These are phyloP conservation scores for Dryadomyces sulphureus DNA, from an alignment of 2,329 filamentous ascomycete species.

Conservation along the genomic window DNA sequence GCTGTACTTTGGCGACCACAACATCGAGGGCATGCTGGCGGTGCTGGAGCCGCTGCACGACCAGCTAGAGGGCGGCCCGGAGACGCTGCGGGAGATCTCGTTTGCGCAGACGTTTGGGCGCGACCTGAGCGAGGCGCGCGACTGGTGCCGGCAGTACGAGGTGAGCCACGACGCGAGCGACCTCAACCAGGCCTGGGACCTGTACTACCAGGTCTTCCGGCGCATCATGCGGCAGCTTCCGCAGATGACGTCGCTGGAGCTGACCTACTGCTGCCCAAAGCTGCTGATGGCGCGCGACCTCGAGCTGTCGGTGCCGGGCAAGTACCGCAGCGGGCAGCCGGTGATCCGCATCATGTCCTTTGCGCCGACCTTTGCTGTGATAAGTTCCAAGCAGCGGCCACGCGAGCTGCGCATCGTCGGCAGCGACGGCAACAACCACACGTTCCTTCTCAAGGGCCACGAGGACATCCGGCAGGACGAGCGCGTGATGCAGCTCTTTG, in stretches of 20 bases:
- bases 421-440: slow-evolving; percentile 76
- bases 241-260: slow-evolving; percentile 80
- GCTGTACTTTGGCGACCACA: slow-evolving; percentile 93
- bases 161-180: slow-evolving; percentile 82
- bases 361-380: slow-evolving; percentile 77
- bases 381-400: slow-evolving; percentile 92
- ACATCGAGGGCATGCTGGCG: slow-evolving; percentile 94
- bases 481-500: slow-evolving; percentile 98
- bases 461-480: slow-evolving; percentile 99
- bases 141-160: slow-evolving; percentile 90
- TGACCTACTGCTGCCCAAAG: slow-evolving; percentile 94
- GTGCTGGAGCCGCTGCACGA: slow-evolving; percentile 83
- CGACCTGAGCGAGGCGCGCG: slow-evolving; percentile 83
- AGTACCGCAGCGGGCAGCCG: slow-evolving; percentile 64
- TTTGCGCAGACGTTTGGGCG: slow-evolving; percentile 96
- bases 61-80: slow-evolving; percentile 76
- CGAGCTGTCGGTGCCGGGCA: slow-evolving; percentile 89
- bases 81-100: slow-evolving; percentile 89
- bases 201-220: slow-evolving; percentile 97
- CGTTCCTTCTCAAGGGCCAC: slow-evolving; percentile 92
- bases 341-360: slow-evolving; percentile 81
- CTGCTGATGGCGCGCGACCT: slow-evolving; percentile 74
- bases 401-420: slow-evolving; percentile 78
- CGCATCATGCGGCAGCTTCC: slow-evolving; percentile 88
- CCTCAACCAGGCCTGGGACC: slow-evolving; percentile 95